Evolutionary conservation across 2,329 filamentous ascomycete genomes (phyloP).

Genomic region (Phialophora macrospora): DNA sequence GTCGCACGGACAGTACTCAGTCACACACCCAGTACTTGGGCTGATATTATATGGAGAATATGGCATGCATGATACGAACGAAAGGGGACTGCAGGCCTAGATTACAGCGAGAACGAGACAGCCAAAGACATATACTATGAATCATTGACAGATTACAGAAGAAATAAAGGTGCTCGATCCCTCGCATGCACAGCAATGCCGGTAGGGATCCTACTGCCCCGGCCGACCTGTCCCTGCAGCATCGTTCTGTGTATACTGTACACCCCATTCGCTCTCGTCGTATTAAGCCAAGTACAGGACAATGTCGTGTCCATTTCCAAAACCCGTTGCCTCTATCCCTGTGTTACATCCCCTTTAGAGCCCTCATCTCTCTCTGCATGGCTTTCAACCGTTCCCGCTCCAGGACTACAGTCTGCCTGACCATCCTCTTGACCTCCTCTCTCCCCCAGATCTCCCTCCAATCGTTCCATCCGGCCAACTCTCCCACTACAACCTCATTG

Average conservation of each 20-base stretch:
- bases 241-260: background rate
- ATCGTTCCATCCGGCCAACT: slow-evolving; percentile 93
- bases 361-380: slow-evolving; percentile 77
- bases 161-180: background rate
- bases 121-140: background rate
- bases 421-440: slow-evolving; percentile 75
- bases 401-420: slow-evolving; percentile 74
- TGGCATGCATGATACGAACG: background rate
- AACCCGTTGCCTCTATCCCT: background rate
- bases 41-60: background rate
- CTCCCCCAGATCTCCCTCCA: slow-evolving; percentile 78
- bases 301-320: background rate
- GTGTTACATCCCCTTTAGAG: slow-evolving; percentile 46
- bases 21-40: background rate
- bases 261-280: background rate
- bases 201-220: background rate
- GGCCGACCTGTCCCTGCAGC: background rate
- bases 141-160: background rate
- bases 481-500: slow-evolving; percentile 87
- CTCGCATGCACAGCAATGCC: background rate
- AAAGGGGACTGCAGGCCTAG: background rate
- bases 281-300: background rate
- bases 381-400: slow-evolving; percentile 80
- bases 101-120: background rate
- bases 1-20: no score